These are phyloP conservation scores for Luffa acutangula DNA, from an alignment of 306 rosid genomes.

Conservation along the genomic window DNA sequence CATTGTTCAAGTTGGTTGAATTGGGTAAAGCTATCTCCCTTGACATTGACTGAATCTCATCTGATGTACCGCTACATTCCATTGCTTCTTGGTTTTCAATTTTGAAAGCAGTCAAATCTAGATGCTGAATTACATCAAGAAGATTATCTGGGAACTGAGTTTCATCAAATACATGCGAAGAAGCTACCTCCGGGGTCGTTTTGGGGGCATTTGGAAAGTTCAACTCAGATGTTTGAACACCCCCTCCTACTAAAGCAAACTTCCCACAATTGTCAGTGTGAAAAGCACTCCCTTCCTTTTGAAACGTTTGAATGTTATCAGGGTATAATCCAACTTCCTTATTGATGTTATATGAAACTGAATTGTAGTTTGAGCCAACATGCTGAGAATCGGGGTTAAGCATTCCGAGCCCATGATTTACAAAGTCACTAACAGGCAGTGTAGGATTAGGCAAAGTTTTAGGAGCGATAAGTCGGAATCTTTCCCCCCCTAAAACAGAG, in stretches of 20 bases:
- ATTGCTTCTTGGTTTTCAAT: not conserved
- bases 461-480: not conserved
- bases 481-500: not conserved
- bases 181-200: not conserved
- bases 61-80: not conserved
- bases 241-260: not conserved
- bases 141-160: not conserved
- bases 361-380: not conserved
- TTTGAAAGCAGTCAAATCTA: not conserved
- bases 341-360: conserved; percentile 1
- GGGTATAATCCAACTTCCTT: conserved; percentile 1
- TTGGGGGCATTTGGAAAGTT: conserved; percentile 1
- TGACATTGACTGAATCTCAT: not conserved
- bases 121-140: not conserved
- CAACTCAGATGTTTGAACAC: not conserved
- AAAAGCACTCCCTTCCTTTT: conserved; percentile 1
- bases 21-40: not conserved
- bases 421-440: not conserved
- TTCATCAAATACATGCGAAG: not conserved
- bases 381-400: not conserved
- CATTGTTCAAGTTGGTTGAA: not conserved
- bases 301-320: conserved; percentile 2
- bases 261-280: not conserved
- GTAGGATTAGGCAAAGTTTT: not conserved
- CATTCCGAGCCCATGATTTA: not conserved